Base-by-base conservation (phyloP, 331 rosid genomes). In the Malus hybrid region DNA sequence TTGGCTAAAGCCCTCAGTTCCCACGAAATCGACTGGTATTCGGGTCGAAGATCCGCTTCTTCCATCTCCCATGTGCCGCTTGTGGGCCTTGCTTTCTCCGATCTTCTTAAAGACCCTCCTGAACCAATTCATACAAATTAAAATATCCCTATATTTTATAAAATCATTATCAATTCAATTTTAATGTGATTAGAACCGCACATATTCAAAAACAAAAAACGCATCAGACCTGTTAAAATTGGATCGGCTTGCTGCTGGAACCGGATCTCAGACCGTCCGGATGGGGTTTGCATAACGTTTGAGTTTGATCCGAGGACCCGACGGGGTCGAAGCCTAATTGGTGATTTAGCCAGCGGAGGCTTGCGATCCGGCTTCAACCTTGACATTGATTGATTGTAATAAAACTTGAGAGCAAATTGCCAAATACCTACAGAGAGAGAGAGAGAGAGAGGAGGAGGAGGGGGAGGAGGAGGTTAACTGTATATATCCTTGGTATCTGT, bases 311-410 rank as follows among this genome's bases (percentile, higher is more conserved):
- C 88, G 69, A 76, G 76, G 65, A 54, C 73, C 0, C 82, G 85
- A 39, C 86, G 85, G 10, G 91, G 65, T 74, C 92, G 86, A 48
- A 85, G 89, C 29, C 89, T 86, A 54, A 36, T 52, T 1, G 97
- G 96, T 2, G 97, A 88, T 65, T 74, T 89, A 2, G 97, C 86
- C 1, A 92, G 87, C 7, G 99, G 97, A 68, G 97, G 97, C 75
- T 90, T 84, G 74, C 81, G 84, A 46, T 80, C 82, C 2, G 88
- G 39, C 73, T 84, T 91, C 90, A 85, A 65, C 78, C 81, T 85
- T 28, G 91, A 87, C 93, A 89, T 88, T 9, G 85, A 67, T 44
- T 48, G 42, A 33, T 22, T 22, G 18, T 22, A 5, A 71, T 78
- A 32, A 44, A 42, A 74, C 59, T 60, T 48, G 44, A 19, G 61